phyloP scores from a whole-genome alignment of 805 yeast species.

The Saccharomycopsis schoenii region DNA sequence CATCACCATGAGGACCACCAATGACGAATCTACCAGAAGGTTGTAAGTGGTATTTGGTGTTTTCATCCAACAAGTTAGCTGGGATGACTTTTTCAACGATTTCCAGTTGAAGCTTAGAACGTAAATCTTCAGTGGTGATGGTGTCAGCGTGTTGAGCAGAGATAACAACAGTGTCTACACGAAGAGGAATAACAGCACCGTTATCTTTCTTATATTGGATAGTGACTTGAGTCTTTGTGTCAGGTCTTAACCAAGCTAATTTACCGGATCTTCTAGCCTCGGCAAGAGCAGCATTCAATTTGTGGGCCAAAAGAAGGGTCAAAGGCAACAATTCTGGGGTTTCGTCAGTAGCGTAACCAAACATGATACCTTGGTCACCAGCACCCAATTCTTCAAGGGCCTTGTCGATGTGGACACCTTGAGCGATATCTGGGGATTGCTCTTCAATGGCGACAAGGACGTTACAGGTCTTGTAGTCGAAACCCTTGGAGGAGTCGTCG shows the following conservation, averaged over 20 bases:
- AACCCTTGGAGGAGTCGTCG: slow-evolving; percentile 92
- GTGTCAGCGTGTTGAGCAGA: slow-evolving; percentile 98
- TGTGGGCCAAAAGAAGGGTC: slow-evolving; percentile 89
- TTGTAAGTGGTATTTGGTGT: slow-evolving; percentile 95
- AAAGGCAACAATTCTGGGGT: slow-evolving; percentile 96
- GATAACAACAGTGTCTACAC: slow-evolving; percentile 96
- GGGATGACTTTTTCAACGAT: slow-evolving; percentile 91
- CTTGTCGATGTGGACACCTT: slow-evolving; percentile 94
- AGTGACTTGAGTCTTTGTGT: slow-evolving; percentile 99
- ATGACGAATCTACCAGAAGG: slow-evolving; percentile 99
- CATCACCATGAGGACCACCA: slow-evolving; percentile 99
- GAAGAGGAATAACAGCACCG: slow-evolving; percentile 91
- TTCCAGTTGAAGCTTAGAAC: slow-evolving; percentile 67
- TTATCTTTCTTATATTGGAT: slow-evolving; percentile 88
- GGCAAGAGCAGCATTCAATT: slow-evolving; percentile 93
- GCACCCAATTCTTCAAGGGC: slow-evolving; percentile 97
- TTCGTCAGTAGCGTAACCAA: slow-evolving; percentile 98
- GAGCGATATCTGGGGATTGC: slow-evolving; percentile 98
- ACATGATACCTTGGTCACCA: slow-evolving; percentile 99
- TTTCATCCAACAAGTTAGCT: slow-evolving; percentile 79
- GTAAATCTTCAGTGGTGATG: slow-evolving; percentile 86
- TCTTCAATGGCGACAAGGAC: slow-evolving; percentile 98
- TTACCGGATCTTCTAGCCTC: slow-evolving; percentile 95
- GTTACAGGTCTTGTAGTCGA: slow-evolving; percentile 98
- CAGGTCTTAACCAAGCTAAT: slow-evolving; percentile 96